Percentiles rank a stretch among this genome's conserved stretches.
Evolutionary conservation across 306 rosid genomes (phyloP).

Genomic region (Trichosanthes cucumerina): DNA sequence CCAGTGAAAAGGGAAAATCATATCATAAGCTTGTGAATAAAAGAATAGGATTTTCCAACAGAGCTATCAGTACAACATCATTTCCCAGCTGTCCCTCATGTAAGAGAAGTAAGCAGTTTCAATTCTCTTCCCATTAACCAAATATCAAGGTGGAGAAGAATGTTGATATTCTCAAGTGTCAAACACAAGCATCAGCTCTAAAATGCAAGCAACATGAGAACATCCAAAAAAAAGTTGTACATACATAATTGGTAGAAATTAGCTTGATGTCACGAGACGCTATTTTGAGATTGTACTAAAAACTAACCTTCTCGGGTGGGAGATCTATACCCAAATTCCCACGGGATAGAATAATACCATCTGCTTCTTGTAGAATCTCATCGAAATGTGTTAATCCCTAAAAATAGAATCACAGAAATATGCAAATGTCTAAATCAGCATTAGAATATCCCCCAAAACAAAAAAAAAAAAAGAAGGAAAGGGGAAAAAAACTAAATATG

Average conservation of each 20-base stretch:
- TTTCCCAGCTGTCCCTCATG: background rate
- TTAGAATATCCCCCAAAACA: background rate
- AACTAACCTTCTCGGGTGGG: slow-evolving; percentile 43
- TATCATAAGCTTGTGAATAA: background rate
- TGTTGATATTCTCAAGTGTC: background rate
- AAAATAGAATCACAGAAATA: background rate
- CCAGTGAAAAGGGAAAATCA: background rate
- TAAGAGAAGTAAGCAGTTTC: background rate
- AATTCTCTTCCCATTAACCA: background rate
- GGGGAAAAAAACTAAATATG: background rate
- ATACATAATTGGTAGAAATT: background rate
- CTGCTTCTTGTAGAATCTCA: slow-evolving; percentile 48
- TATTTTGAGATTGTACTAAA: background rate
- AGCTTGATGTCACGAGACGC: background rate
- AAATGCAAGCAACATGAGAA: background rate
- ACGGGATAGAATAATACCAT: slow-evolving; percentile 46
- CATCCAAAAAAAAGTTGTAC: background rate
- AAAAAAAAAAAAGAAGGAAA: too few species aligned
- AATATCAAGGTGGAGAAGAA: background rate
- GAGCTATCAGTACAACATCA: background rate
- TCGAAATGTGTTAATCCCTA: slow-evolving; percentile 44
- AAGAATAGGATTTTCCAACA: background rate
- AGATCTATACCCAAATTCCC: slow-evolving; percentile 51
- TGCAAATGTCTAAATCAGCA: background rate
- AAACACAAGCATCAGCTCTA: background rate